phyloP scores from a whole-genome alignment of 2,329 filamentous ascomycete genomes.

The Colletotrichum sp. region DNA sequence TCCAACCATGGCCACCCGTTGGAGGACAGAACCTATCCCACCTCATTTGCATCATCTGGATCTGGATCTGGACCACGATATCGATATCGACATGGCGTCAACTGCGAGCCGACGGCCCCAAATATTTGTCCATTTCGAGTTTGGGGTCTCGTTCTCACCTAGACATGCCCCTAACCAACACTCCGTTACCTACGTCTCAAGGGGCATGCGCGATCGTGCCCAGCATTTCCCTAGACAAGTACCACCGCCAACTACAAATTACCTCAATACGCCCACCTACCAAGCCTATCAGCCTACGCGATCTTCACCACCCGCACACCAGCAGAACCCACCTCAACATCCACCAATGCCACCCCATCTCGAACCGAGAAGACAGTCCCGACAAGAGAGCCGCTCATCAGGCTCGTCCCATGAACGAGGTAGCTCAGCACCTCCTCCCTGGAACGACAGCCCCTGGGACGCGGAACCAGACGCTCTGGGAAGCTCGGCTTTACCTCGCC shows the following conservation, averaged over 20 bases:
- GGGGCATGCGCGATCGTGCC: slow-evolving; percentile 45
- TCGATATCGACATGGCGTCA: slow-evolving; percentile 25
- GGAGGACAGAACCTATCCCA: slow-evolving; percentile 24
- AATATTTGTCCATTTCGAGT: slow-evolving; percentile 57
- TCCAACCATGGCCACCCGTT: slow-evolving; percentile 25
- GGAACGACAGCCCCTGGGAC: slow-evolving; percentile 54
- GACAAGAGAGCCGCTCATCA: slow-evolving; percentile 19
- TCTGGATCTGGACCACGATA: not conserved
- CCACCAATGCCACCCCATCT: slow-evolving; percentile 15
- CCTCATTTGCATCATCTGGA: slow-evolving; percentile 23
- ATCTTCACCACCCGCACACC: slow-evolving; percentile 13
- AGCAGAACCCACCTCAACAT: slow-evolving; percentile 21
- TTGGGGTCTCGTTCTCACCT: slow-evolving; percentile 56
- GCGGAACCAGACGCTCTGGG: slow-evolving; percentile 34
- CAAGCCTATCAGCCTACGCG: slow-evolving; percentile 18
- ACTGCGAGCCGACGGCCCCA: slow-evolving; percentile 39
- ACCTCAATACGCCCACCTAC: slow-evolving; percentile 29
- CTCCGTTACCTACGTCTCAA: slow-evolving; percentile 53
- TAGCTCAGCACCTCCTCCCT: slow-evolving; percentile 53
- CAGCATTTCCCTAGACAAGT: slow-evolving; percentile 49
- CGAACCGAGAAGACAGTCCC: slow-evolving; percentile 14
- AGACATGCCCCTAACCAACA: slow-evolving; percentile 47
- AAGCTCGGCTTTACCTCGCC: slow-evolving; percentile 29
- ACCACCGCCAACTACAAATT: slow-evolving; percentile 51
- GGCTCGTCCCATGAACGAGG: slow-evolving; percentile 47